Conservation (phyloP, 345 rosid species). For the Chamaenerion angustifolium region DNA sequence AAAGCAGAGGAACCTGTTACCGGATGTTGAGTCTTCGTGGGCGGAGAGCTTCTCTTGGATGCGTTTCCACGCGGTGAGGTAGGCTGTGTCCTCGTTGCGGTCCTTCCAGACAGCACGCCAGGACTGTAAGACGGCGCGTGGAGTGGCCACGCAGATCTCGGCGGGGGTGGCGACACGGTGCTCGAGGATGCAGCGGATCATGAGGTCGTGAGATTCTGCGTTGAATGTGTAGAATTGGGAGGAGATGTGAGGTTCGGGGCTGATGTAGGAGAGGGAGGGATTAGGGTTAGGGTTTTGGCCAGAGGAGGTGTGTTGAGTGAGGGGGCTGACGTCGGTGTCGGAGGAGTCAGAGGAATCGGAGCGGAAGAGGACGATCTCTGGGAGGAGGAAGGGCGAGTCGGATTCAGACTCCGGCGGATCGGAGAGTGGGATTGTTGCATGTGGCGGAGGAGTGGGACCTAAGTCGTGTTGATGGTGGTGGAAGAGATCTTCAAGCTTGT, state of each 20-base stretch:
- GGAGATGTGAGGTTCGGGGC: constrained; percentile 78
- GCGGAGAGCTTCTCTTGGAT: constrained; percentile 90
- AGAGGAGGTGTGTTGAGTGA: constrained; percentile 7
- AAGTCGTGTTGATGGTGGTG: constrained; percentile 19
- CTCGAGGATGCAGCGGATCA: constrained; percentile 86
- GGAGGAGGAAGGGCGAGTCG: constrained; percentile 31
- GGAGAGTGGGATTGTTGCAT: constrained; percentile 30
- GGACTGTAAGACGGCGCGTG: constrained; percentile 60
- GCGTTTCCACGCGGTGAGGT: constrained; percentile 92
- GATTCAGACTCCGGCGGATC: constrained; percentile 17
- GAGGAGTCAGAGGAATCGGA: constrained; percentile 6
- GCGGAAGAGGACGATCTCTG: constrained; percentile 69
- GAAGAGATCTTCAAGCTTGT: constrained; percentile 10
- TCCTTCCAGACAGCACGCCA: constrained; percentile 99
- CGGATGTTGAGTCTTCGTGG: constrained; percentile 48
- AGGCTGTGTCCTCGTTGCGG: constrained; percentile 94
- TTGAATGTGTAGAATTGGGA: constrained; percentile 96
- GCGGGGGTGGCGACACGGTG: constrained; percentile 67
- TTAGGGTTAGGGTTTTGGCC: not conserved
- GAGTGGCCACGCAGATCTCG: constrained; percentile 93
- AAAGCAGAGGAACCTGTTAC: constrained; percentile 79
- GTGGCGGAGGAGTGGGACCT: constrained; percentile 19
- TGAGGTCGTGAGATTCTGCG: constrained; percentile 80
- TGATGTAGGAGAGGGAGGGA: constrained; percentile 20
- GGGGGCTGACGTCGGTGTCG: constrained; percentile 21